A percentile compares a stretch with the other conserved stretches of the same genome.
Conservation (phyloP, 1,139 yeast species). For the Yamadazyma membranifaciens region DNA sequence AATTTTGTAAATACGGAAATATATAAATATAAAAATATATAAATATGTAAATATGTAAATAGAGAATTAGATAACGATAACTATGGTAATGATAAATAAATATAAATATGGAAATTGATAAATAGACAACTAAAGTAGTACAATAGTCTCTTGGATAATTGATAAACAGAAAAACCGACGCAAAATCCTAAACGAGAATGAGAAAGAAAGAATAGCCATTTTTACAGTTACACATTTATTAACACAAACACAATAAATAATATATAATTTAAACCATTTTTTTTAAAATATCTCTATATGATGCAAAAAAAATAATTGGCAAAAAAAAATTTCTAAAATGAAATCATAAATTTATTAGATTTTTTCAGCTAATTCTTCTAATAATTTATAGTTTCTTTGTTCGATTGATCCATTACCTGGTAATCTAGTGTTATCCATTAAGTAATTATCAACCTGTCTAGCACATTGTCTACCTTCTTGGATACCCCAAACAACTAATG, state of each 20-base stretch:
- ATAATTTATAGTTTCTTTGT: conserved; percentile 71
- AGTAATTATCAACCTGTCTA: conserved; percentile 78
- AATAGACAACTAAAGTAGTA: not conserved
- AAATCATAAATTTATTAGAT: conserved; percentile 23
- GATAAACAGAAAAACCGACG: no score
- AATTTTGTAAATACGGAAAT: no score
- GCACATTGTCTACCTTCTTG: conserved; percentile 99
- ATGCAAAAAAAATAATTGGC: no score
- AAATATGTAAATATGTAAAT: no score
- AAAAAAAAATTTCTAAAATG: no score
- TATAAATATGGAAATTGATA: no score
- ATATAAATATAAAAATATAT: no score
- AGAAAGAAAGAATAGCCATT: no score
- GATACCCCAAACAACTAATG: conserved; percentile 98
- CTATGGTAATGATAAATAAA: no score
- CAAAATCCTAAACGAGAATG: no score
- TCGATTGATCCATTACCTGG: conserved; percentile 95
- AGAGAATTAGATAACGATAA: no score
- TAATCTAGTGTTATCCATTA: conserved; percentile 76
- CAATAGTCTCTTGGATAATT: not conserved
- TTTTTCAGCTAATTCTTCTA: conserved; percentile 72
- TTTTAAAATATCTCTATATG: not conserved
- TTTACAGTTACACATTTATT: conserved; percentile 4
- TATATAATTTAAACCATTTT: not conserved
- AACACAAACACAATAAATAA: conserved; percentile 4